phyloP scores from a whole-genome alignment of 2,329 filamentous ascomycete species.

The Trichoderma endophyticum region DNA sequence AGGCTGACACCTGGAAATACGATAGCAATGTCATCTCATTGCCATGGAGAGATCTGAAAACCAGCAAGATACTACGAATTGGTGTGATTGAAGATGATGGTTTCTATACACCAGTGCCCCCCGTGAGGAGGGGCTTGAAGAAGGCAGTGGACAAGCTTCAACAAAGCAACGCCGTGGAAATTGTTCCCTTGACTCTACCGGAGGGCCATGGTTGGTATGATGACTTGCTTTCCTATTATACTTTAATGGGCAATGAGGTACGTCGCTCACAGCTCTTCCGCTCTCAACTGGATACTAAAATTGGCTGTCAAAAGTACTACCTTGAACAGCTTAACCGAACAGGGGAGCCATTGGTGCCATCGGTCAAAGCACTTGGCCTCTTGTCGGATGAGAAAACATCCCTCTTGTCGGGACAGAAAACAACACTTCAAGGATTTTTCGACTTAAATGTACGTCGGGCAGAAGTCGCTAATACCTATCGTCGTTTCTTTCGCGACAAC shows the following conservation, averaged over 20 bases:
- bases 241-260: background rate
- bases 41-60: constrained; percentile 31
- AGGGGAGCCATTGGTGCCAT: background rate
- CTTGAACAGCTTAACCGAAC: background rate
- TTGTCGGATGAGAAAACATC: background rate
- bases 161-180: background rate
- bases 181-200: background rate
- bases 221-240: background rate
- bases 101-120: background rate
- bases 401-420: background rate
- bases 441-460: background rate
- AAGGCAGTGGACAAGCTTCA: background rate
- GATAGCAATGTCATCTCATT: constrained; percentile 36
- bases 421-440: background rate
- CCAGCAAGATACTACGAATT: background rate
- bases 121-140: background rate
- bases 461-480: background rate
- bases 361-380: background rate
- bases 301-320: background rate
- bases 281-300: background rate
- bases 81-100: background rate
- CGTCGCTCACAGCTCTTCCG: background rate
- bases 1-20: constrained; percentile 34
- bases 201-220: background rate
- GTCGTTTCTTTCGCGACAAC: background rate